These are phyloP conservation scores for Amaranthus palmeri DNA, from an alignment of 148 eudicot genomes.

Conservation along the genomic window DNA sequence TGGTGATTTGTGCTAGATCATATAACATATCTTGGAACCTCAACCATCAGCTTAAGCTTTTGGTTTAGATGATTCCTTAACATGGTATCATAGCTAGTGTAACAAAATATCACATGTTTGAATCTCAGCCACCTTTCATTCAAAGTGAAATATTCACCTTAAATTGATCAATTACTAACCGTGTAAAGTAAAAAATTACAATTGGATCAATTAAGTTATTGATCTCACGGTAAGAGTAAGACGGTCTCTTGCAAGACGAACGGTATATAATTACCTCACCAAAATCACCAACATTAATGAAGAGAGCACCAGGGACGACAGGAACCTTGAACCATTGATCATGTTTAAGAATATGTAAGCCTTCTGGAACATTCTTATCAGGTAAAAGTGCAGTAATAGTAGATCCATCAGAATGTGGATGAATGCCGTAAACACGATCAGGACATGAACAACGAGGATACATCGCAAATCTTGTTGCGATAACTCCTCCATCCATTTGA, in stretches of 20 bases:
- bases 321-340: slow-evolving; percentile 39
- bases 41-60: too few species aligned
- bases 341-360: slow-evolving; percentile 35
- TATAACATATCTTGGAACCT: too few species aligned
- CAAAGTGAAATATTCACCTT: too few species aligned
- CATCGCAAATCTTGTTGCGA: slow-evolving; percentile 22
- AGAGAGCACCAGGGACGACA: slow-evolving; percentile 33
- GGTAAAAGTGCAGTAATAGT: slow-evolving; percentile 32
- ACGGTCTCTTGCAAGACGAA: neutral
- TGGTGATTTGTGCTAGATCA: too few species aligned
- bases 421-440: slow-evolving; percentile 25
- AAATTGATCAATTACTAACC: too few species aligned
- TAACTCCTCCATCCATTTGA: slow-evolving; percentile 26
- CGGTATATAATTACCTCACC: slow-evolving; percentile 18
- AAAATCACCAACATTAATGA: slow-evolving; percentile 37
- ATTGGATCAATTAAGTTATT: too few species aligned
- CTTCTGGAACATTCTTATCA: slow-evolving; percentile 38
- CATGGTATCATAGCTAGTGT: too few species aligned
- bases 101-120: too few species aligned
- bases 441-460: slow-evolving; percentile 27
- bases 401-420: slow-evolving; percentile 30
- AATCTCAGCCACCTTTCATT: too few species aligned
- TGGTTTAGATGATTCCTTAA: too few species aligned
- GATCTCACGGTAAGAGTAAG: neutral
- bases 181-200: too few species aligned